phyloP scores from a whole-genome alignment of 2,329 filamentous ascomycete genomes.

The Venturiaceae sp. region DNA sequence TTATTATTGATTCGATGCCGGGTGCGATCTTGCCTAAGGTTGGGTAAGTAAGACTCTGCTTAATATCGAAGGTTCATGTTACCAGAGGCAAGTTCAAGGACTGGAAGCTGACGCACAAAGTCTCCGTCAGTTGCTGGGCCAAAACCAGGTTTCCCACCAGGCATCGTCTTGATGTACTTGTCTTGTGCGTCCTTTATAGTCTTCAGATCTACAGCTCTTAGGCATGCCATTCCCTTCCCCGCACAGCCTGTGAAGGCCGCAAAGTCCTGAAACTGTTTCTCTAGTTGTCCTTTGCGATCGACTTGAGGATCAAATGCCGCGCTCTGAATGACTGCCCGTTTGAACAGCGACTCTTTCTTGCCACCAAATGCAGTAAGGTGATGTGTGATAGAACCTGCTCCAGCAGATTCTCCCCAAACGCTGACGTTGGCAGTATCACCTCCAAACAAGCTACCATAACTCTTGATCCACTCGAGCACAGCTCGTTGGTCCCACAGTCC shows the following conservation, averaged over 20 bases:
- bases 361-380: constrained; percentile 39
- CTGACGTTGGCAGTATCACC: constrained; percentile 38
- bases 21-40: neutral
- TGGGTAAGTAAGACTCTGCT: no score
- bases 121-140: constrained; percentile 6
- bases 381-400: constrained; percentile 38
- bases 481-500: constrained; percentile 29
- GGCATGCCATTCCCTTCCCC: neutral
- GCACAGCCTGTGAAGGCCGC: neutral
- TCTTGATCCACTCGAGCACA: constrained; percentile 39
- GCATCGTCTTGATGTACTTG: neutral
- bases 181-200: constrained; percentile 3
- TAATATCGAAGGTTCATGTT: no score
- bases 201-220: neutral
- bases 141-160: constrained; percentile 1
- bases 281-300: constrained; percentile 1
- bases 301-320: constrained; percentile 14
- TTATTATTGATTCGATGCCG: constrained; percentile 1
- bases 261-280: neutral
- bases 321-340: constrained; percentile 21
- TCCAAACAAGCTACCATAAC: constrained; percentile 35
- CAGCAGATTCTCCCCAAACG: constrained; percentile 42
- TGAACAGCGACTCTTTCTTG: constrained; percentile 33
- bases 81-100: constrained; percentile 2
- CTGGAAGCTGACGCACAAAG: constrained; percentile 6